These are phyloP conservation scores for Talaromyces atroroseus DNA, from an alignment of 2,329 filamentous ascomycete species.

Conservation along the genomic window DNA sequence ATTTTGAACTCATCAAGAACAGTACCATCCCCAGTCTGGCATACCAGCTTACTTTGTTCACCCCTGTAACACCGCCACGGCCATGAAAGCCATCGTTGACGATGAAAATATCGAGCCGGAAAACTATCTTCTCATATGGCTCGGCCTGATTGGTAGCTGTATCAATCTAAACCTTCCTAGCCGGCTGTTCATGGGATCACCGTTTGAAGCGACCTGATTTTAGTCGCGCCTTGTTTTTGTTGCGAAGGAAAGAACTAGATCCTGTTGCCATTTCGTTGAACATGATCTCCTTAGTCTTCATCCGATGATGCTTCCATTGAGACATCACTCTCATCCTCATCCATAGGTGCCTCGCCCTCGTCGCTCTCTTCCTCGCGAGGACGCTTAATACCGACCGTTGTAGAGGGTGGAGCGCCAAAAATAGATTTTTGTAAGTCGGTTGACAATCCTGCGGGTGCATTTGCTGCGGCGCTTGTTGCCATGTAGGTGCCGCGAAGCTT, in stretches of 20 bases:
- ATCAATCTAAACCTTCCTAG: slow-evolving; percentile 74
- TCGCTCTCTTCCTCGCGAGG: slow-evolving; percentile 60
- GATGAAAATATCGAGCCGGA: slow-evolving; percentile 38
- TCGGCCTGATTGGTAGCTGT: slow-evolving; percentile 76
- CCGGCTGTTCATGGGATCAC: slow-evolving; percentile 47
- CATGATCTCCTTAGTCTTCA: slow-evolving; percentile 52
- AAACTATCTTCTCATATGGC: slow-evolving; percentile 79
- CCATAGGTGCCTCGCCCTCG: slow-evolving; percentile 51
- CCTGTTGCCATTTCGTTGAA: not conserved
- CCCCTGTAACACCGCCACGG: slow-evolving; percentile 80
- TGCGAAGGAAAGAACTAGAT: not conserved
- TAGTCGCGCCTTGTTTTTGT: slow-evolving; percentile 8
- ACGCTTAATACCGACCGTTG: slow-evolving; percentile 62
- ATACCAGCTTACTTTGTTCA: slow-evolving; percentile 84
- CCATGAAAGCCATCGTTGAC: slow-evolving; percentile 60
- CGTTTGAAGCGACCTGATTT: slow-evolving; percentile 4
- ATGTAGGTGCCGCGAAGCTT: slow-evolving; percentile 90
- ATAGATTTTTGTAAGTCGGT: slow-evolving; percentile 75
- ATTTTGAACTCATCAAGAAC: slow-evolving; percentile 33
- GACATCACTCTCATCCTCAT: slow-evolving; percentile 62
- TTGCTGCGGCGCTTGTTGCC: slow-evolving; percentile 48
- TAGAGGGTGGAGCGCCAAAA: slow-evolving; percentile 60
- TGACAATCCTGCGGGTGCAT: slow-evolving; percentile 49
- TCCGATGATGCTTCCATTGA: slow-evolving; percentile 67
- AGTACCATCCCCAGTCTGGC: slow-evolving; percentile 79